These are phyloP conservation scores for Coemansia sp. DNA, from an alignment of 192 early-diverging fungal genomes.

Conservation along the genomic window DNA sequence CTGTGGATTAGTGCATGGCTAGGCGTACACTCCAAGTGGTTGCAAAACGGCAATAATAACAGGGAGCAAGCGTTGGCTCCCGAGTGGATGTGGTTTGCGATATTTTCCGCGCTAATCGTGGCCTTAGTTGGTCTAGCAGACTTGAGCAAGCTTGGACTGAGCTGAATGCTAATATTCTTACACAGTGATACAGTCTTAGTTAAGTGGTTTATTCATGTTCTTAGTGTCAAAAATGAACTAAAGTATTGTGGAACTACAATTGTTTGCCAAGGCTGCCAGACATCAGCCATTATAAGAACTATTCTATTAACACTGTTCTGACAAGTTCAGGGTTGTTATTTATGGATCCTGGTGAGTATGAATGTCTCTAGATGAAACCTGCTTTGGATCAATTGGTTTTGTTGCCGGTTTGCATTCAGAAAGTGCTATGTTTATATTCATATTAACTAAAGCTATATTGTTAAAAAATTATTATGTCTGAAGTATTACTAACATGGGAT, in stretches of 20 bases:
- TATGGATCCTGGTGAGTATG: too few species aligned
- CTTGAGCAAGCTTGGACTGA: slow-evolving; percentile 15
- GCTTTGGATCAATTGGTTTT: too few species aligned
- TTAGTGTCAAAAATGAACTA: not conserved
- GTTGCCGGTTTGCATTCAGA: too few species aligned
- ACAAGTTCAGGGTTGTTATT: too few species aligned
- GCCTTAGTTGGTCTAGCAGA: slow-evolving; percentile 18
- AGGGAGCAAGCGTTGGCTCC: not conserved
- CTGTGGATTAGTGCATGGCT: slow-evolving; percentile 37
- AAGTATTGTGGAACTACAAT: too few species aligned
- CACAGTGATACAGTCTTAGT: not conserved
- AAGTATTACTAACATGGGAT: not conserved
- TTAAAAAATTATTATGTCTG: not conserved
- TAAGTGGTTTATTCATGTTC: not conserved
- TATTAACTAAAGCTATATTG: not conserved
- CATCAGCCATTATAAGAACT: too few species aligned
- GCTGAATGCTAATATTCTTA: not conserved
- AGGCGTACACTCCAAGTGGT: slow-evolving; percentile 26
- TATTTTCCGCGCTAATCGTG: slow-evolving; percentile 16
- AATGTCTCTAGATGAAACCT: too few species aligned
- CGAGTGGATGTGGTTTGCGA: slow-evolving; percentile 19
- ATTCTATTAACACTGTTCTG: too few species aligned
- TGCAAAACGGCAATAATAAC: not conserved
- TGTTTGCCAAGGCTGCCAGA: too few species aligned
- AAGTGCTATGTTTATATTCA: not conserved